phyloP scores from a whole-genome alignment of 257 asterid species.

The Solanum etuberosum region DNA sequence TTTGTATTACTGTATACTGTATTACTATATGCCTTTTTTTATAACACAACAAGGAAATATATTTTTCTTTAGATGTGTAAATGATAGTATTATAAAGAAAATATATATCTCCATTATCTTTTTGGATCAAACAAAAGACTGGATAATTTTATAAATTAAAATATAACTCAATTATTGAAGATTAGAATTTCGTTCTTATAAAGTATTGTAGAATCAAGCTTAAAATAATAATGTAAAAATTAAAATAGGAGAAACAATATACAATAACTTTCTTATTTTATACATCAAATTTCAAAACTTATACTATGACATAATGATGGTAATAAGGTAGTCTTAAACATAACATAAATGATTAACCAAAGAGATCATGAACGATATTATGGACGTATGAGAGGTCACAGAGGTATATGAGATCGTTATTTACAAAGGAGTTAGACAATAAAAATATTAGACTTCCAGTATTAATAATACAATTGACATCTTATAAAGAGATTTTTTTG shows the following conservation, averaged over 20 bases:
- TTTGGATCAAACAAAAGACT: background rate
- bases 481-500: background rate
- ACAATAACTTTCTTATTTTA: background rate
- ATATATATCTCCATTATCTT: no score
- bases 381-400: background rate
- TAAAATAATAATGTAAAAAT: background rate
- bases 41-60: background rate
- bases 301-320: background rate
- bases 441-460: background rate
- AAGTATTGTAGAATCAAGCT: background rate
- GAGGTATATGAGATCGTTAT: background rate
- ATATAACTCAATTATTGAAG: background rate
- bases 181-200: background rate
- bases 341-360: background rate
- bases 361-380: background rate
- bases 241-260: background rate
- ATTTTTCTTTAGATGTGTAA: background rate
- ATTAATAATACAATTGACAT: no score
- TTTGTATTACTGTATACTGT: no score
- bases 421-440: background rate
- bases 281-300: background rate
- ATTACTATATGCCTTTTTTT: no score
- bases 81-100: no score
- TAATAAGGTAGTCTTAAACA: background rate
- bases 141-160: background rate